These are phyloP conservation scores for Loxodes magnus DNA, from an alignment of 73 alveolate species.

Conservation along the genomic window DNA sequence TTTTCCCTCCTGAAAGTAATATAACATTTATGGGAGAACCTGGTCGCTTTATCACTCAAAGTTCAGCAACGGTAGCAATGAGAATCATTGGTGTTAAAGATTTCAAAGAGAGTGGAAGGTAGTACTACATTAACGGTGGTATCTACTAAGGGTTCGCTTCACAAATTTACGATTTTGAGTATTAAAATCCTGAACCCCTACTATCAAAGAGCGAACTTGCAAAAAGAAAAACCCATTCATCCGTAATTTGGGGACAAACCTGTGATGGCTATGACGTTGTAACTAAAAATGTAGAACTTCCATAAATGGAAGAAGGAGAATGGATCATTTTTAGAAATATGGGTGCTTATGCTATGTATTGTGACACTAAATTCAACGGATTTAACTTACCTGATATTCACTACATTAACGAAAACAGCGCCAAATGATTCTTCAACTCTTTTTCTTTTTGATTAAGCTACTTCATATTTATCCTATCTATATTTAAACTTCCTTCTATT, in stretches of 20 bases:
- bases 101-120: neutral
- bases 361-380: conserved; percentile 11
- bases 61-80: neutral
- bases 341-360: conserved; percentile 7
- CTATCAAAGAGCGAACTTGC: neutral
- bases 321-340: conserved; percentile 5
- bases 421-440: too few species aligned
- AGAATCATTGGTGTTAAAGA: neutral
- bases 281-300: neutral
- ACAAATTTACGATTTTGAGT: neutral
- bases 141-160: neutral
- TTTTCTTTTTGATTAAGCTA: too few species aligned
- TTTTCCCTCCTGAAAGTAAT: conserved; percentile 7
- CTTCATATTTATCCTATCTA: too few species aligned
- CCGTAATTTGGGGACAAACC: conserved; percentile 17
- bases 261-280: conserved; percentile 11
- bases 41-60: conserved; percentile 1
- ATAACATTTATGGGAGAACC: conserved; percentile 9
- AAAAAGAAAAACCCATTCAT: neutral
- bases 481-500: too few species aligned
- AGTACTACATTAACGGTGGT: conserved; percentile 8
- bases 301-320: conserved; percentile 7
- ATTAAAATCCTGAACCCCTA: neutral
- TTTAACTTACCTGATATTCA: neutral
- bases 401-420: too few species aligned